A percentile compares a stretch with the other conserved stretches of the same genome.
Evolutionary conservation across 2,329 filamentous ascomycete species (phyloP).

Genomic region (Penicillium verrucosum): DNA sequence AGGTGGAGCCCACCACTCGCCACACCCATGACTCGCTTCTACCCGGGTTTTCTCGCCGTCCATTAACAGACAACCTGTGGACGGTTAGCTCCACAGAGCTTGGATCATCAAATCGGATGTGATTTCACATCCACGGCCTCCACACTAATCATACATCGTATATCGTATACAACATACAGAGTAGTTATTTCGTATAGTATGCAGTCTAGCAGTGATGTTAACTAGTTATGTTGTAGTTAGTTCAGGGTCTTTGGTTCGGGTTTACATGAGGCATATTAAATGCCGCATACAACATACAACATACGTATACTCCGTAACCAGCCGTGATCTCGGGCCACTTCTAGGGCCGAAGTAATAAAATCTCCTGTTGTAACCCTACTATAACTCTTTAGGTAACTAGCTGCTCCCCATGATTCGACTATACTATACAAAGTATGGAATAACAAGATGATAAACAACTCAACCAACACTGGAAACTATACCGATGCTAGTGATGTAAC

Average conservation of each 20-base stretch:
- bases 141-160: neutral
- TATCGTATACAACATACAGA: neutral
- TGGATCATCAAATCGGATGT: neutral
- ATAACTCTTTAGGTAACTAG: neutral
- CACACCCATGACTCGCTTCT: neutral
- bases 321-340: neutral
- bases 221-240: too few species aligned
- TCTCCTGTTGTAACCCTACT: neutral
- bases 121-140: neutral
- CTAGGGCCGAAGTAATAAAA: neutral
- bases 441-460: neutral
- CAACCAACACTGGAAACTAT: neutral
- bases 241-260: neutral
- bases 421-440: neutral
- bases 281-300: neutral
- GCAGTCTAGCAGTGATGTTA: neutral
- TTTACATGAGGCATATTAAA: neutral
- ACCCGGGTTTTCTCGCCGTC: neutral
- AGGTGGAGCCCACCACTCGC: neutral
- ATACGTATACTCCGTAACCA: too few species aligned
- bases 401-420: neutral
- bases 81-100: neutral
- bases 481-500: neutral
- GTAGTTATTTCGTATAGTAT: neutral
- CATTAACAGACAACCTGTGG: neutral